Evolutionary conservation across 2,329 filamentous ascomycete genomes (phyloP), one percentile per base, ranked within the genome.

Genomic region (Stromatinia cepivora): DNA sequence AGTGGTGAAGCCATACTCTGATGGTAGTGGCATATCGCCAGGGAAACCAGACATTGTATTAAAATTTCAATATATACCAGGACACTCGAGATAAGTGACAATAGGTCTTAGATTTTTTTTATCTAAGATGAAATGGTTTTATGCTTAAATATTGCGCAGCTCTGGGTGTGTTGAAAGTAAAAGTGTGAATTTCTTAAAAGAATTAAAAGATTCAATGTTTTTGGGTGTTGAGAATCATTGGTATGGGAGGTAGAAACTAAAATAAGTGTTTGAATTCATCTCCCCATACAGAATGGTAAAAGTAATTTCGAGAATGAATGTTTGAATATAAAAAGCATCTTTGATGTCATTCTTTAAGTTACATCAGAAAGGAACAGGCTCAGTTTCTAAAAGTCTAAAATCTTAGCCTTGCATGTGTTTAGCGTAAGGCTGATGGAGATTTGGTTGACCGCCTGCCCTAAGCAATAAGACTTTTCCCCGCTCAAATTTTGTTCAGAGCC

Each of bases 321-420:
- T 39, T 39, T 39, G 5, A 10, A 39, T 58, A 39, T 13, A 36
- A 63, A 63, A 63, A 52, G n/a, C 17, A 39, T 42, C 15, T 39
- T 42, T 42, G 39, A 42, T 52, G 46, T 28, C 22, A 39, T 36
- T 52, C 34, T 52, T 52, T 52, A 11, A 28, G 17, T 63, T 28
- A 6, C 9, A 17, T 39, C 22, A 20, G n/a, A 36, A 11, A 42
- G 17, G n/a, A 39, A 57, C 34, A 39, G 25, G n/a, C 25, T 11
- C 36, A 28, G 46, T 45, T 22, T 52, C 31, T 28, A 42, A 34
- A 64, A 62, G 45, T 62, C 36, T 63, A 39, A 39, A 8, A 52
- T 52, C 15, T 39, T 52, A 64, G 61, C 61, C 61, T 64, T 64
- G 61, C 61, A 64, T 42, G 4, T 58, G 39, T 4, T 15, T 57